Evolutionary conservation across 257 asterid genomes (phyloP).

Genomic region (Voacanga thouarsii): DNA sequence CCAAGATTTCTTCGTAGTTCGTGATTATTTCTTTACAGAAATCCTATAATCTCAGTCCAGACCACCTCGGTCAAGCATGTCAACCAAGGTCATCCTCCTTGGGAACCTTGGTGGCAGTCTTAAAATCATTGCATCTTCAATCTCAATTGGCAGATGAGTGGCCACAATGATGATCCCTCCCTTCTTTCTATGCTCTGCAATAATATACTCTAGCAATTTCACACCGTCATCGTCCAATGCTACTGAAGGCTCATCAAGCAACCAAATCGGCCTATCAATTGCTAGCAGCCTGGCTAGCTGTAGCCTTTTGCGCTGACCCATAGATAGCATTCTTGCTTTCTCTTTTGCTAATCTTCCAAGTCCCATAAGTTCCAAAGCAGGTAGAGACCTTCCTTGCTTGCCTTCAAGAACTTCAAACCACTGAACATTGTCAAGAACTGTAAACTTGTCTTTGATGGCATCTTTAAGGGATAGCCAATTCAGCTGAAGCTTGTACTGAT

Average conservation of each 20-base stretch:
- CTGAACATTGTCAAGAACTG: constrained; percentile 72
- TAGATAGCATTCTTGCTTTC: constrained; percentile 75
- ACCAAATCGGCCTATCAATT: constrained; percentile 83
- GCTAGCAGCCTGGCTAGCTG: constrained; percentile 82
- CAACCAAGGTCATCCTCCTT: constrained; percentile 50
- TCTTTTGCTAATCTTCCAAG: constrained; percentile 69
- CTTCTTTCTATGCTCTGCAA: constrained; percentile 65
- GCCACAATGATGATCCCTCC: constrained; percentile 73
- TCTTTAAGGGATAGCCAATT: constrained; percentile 82
- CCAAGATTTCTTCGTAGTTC: not conserved
- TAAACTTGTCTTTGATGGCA: constrained; percentile 58
- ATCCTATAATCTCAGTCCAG: constrained; percentile 21
- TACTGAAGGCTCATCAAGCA: constrained; percentile 89
- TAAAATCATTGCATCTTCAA: constrained; percentile 53
- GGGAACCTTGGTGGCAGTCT: constrained; percentile 60
- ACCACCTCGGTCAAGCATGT: constrained; percentile 54
- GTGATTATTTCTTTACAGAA: not conserved
- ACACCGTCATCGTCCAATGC: constrained; percentile 82
- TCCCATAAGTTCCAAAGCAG: constrained; percentile 83
- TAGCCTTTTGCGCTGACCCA: constrained; percentile 80
- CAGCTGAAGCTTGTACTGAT: constrained; percentile 82
- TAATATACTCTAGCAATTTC: constrained; percentile 57
- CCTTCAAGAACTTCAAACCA: constrained; percentile 93
- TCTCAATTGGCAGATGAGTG: constrained; percentile 55
- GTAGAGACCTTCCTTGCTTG: constrained; percentile 61